Evolutionary conservation across 2,329 filamentous ascomycete genomes (phyloP).

Genomic region (Chrysoporthe cubensis): DNA sequence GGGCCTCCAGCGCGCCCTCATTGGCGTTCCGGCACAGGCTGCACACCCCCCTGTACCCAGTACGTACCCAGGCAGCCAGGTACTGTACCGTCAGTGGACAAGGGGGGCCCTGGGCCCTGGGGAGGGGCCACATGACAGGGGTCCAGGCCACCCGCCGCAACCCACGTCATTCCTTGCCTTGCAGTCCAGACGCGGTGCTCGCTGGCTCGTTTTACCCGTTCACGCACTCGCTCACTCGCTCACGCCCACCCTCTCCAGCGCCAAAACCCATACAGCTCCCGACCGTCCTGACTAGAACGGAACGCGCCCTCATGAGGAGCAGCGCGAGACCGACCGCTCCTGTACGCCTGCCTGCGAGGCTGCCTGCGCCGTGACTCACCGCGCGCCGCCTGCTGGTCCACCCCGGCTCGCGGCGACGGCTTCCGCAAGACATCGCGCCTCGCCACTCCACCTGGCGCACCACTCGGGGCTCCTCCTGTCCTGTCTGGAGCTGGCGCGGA

Average conservation of each 20-base stretch:
- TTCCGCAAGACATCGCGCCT: slow-evolving; percentile 10
- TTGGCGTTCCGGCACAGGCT: too few relatives aligned
- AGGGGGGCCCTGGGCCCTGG: too few relatives aligned
- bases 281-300: too few relatives aligned
- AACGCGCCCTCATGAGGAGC: too few relatives aligned
- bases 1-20: too few relatives aligned
- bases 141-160: slow-evolving; percentile 8
- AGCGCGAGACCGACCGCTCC: too few relatives aligned
- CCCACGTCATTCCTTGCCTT: slow-evolving; percentile 8
- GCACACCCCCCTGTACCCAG: too few relatives aligned
- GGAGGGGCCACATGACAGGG: slow-evolving; percentile 2
- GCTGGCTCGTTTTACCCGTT: too few relatives aligned
- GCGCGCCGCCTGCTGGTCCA: neutral
- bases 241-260: too few relatives aligned
- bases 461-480: neutral
- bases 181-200: neutral
- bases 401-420: neutral
- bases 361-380: slow-evolving; percentile 24
- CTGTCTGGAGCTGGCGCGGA: neutral
- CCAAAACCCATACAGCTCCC: too few relatives aligned
- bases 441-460: slow-evolving; percentile 16
- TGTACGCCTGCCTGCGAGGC: neutral
- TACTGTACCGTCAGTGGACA: neutral
- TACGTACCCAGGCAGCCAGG: neutral
- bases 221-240: too few relatives aligned